These are phyloP conservation scores for Pichia sp. DNA, from an alignment of 1,139 yeast genomes.

Conservation along the genomic window DNA sequence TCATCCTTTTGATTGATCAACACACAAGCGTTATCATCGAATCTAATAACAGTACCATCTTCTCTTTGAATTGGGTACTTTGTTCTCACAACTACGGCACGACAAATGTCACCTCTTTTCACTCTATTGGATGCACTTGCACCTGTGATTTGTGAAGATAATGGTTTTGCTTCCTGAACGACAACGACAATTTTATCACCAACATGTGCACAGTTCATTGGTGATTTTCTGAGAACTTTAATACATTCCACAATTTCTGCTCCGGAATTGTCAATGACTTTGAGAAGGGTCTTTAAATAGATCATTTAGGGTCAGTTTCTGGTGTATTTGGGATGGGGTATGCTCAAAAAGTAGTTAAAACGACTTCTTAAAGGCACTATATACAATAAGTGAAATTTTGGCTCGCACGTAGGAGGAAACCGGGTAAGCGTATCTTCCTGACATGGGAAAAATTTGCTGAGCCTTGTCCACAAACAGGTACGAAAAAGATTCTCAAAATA, in stretches of 20 bases:
- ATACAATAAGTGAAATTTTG: neutral
- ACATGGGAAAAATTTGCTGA: no score
- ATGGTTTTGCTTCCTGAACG: conserved; percentile 83
- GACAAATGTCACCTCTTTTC: conserved; percentile 91
- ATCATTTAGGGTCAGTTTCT: conserved; percentile 51
- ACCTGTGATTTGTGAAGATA: conserved; percentile 54
- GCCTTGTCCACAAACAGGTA: no score
- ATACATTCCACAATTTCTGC: conserved; percentile 94
- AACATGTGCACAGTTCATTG: conserved; percentile 71
- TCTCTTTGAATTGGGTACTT: conserved; percentile 77
- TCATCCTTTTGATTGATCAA: conserved; percentile 82
- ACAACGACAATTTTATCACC: conserved; percentile 95
- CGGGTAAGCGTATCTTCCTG: no score
- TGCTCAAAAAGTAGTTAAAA: neutral
- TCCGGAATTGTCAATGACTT: conserved; percentile 88
- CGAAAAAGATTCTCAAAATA: no score
- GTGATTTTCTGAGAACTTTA: conserved; percentile 86
- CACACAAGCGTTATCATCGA: conserved; percentile 97
- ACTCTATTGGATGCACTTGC: conserved; percentile 67
- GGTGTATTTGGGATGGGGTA: neutral
- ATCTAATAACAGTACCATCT: conserved; percentile 81
- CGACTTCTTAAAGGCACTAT: no score
- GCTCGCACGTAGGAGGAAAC: neutral
- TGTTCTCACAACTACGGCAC: conserved; percentile 92
- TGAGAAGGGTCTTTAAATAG: conserved; percentile 78